Base-by-base conservation (phyloP, 1,284 basidiomycete genomes). In the Ceratobasidium sp. region DNA sequence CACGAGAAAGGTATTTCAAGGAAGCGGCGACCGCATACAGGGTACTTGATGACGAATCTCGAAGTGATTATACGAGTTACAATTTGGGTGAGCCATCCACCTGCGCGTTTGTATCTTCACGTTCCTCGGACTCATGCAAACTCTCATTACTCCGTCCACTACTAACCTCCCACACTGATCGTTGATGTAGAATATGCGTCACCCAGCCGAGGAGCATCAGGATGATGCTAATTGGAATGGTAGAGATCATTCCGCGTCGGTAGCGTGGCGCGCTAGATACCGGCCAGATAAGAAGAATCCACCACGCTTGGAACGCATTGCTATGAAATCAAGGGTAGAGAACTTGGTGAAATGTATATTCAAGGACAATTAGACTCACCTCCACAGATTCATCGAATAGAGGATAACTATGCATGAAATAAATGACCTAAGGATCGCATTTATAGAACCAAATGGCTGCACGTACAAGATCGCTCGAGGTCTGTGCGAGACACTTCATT, bases 331-430 rank as follows among this genome's bases (percentile, higher is more conserved):
- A 7, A n/a, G 26, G 12, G 7, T 4, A 33, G 15, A 1, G 1
- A 55, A 40, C 2, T n/a, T 64, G 4, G 3, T 55, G n/a, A 15
- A 55, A 28, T 0, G 13, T 49, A 33, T 4, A 33, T 33, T 33
- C 4, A 69, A 56, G 26, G 12, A 51, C 13, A 13, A 9, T 23
- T 3, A 68, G 13, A 40, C 63, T 15, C 33, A 67, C 73, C 73
- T 76, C 73, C 73, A 76, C 9, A 76, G 20, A n/a, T 76, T 76
- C 73, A 76, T 76, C 1, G 73, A 76, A 28, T 76, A 76, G 0
- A 76, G 40, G 3, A 76, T 76, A 18, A 76, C 73, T 76, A 10
- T 33, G 33, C 33, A 33, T 33, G 33, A 4, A 33, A 33, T 33
- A 33, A 33, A 33, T 2, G 33, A 33, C 4, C 1, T 33, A 4